phyloP scores from a whole-genome alignment of 768 basidiomycete species.

The Termitomyces bulborhizus region DNA sequence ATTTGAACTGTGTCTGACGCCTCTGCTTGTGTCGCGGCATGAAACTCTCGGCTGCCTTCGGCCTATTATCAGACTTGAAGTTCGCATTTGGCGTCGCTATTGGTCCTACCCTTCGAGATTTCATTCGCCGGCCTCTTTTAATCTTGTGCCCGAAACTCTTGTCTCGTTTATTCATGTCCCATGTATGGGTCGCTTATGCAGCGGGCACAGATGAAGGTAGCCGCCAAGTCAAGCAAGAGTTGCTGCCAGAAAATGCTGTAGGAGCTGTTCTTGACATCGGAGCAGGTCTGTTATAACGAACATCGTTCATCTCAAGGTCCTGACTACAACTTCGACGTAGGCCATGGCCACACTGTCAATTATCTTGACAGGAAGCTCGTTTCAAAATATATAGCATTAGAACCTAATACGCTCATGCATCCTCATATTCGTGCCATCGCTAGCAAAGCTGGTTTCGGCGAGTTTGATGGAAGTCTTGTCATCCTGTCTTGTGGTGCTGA shows the following conservation, averaged over 20 bases:
- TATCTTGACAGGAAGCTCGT: constrained; percentile 53
- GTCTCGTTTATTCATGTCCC: constrained; percentile 49
- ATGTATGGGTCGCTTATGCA: constrained; percentile 50
- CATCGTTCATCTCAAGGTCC: background rate
- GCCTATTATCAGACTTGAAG: constrained; percentile 36
- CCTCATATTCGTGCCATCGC: constrained; percentile 43
- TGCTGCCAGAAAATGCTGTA: constrained; percentile 37
- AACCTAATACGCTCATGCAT: constrained; percentile 68
- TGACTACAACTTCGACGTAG: constrained; percentile 23
- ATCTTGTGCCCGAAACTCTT: constrained; percentile 24
- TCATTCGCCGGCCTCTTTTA: constrained; percentile 35
- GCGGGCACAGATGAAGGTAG: constrained; percentile 36
- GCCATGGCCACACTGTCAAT: constrained; percentile 54
- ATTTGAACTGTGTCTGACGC: no score
- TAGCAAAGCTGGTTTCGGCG: constrained; percentile 38
- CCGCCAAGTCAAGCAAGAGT: constrained; percentile 29
- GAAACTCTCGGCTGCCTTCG: constrained; percentile 40
- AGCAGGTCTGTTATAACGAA: constrained; percentile 5
- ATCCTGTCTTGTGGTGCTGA: constrained; percentile 64
- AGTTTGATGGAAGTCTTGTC: constrained; percentile 36
- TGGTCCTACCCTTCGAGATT: constrained; percentile 37
- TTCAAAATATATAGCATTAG: constrained; percentile 63
- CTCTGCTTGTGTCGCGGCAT: constrained; percentile 19
- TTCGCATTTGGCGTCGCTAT: constrained; percentile 29
- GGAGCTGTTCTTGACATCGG: constrained; percentile 55